phyloP scores from a whole-genome alignment of 2,329 filamentous ascomycete species.

The Fusarium devonianum region DNA sequence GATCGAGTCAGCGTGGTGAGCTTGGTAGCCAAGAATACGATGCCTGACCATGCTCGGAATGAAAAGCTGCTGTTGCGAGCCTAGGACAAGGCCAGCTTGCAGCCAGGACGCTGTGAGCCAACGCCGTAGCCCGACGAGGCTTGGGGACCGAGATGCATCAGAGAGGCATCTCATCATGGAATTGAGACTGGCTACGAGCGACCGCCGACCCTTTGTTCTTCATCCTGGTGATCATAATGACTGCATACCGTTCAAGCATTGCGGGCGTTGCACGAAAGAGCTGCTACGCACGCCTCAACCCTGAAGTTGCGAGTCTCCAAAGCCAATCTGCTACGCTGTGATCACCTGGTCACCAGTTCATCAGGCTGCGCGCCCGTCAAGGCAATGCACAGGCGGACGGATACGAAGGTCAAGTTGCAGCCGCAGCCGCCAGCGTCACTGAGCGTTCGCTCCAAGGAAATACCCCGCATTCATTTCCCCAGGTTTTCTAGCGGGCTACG shows the following conservation, averaged over 20 bases:
- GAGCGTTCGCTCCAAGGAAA: background rate
- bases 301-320: too few species aligned
- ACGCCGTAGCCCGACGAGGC: background rate
- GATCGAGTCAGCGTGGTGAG: background rate
- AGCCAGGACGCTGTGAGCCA: background rate
- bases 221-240: too few species aligned
- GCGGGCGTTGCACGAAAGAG: background rate
- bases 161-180: constrained; percentile 16
- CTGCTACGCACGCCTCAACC: too few species aligned
- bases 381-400: too few species aligned
- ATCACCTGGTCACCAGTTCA: too few species aligned
- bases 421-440: background rate
- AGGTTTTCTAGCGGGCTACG: constrained; percentile 23
- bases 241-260: too few species aligned
- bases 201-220: background rate
- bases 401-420: background rate
- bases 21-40: too few species aligned
- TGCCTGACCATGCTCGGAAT: background rate
- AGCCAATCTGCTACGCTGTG: too few species aligned
- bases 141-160: constrained; percentile 6
- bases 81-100: background rate
- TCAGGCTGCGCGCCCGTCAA: too few species aligned
- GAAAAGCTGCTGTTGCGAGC: background rate
- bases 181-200: constrained; percentile 11
- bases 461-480: constrained; percentile 43